Conservation (phyloP, 108 stramenopile genomes). For the Cyclotella baltica region DNA sequence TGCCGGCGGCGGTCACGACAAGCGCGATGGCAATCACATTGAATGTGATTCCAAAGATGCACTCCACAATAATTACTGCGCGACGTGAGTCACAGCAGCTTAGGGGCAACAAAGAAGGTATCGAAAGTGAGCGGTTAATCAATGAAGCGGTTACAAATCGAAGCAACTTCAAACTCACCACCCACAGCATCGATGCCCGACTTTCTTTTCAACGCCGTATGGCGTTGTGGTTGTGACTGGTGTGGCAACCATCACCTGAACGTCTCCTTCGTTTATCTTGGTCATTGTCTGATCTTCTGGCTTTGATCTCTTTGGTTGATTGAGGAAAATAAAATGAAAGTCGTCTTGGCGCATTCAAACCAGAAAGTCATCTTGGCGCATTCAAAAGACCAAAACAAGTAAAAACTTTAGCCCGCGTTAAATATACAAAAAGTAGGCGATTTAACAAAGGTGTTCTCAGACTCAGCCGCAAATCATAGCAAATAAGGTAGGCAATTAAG, state of each 20-base stretch:
- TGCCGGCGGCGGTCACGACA: background rate
- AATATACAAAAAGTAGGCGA: too few relatives aligned
- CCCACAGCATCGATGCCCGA: slow-evolving; percentile 7
- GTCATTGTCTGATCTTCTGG: too few relatives aligned
- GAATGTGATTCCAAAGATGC: slow-evolving; percentile 2
- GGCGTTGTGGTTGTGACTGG: background rate
- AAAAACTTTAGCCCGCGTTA: too few relatives aligned
- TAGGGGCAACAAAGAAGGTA: too few relatives aligned
- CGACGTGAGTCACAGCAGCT: slow-evolving; percentile 9
- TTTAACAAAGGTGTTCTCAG: too few relatives aligned
- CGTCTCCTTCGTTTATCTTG: background rate
- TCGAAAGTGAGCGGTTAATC: background rate
- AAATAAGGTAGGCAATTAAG: too few relatives aligned
- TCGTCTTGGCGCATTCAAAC: too few relatives aligned
- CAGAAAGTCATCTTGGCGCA: too few relatives aligned
- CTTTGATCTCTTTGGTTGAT: too few relatives aligned
- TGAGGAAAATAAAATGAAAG: too few relatives aligned
- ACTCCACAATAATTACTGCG: slow-evolving; percentile 6
- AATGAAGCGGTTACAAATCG: background rate
- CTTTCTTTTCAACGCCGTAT: background rate
- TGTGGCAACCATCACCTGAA: background rate
- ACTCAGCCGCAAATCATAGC: too few relatives aligned
- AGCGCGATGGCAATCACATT: background rate
- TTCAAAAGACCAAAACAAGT: too few relatives aligned
- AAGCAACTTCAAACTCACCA: background rate